Evolutionary conservation across 129 eudicot genomes (phyloP).

Genomic region (Flaveria trinervia): DNA sequence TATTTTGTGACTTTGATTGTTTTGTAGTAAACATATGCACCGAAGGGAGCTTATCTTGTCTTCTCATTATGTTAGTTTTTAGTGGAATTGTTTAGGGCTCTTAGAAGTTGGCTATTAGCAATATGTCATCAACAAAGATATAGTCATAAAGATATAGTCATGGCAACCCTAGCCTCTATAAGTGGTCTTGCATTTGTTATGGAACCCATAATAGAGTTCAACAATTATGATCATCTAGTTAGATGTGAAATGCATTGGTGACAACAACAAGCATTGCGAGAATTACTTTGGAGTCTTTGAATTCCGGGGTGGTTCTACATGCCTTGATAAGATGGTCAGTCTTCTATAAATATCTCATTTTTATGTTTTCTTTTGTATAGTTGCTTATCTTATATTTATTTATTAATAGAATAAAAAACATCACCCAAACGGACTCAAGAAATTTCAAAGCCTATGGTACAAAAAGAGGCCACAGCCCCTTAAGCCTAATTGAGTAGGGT

Average conservation of each 20-base stretch:
- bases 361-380: too few relatives aligned
- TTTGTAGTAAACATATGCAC: not conserved
- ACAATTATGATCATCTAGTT: slow-evolving; percentile 3
- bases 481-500: too few relatives aligned
- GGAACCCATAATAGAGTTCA: too few relatives aligned
- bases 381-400: too few relatives aligned
- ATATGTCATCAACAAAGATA: slow-evolving; percentile 82
- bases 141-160: slow-evolving; percentile 80
- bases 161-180: slow-evolving; percentile 71
- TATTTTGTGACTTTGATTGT: not conserved
- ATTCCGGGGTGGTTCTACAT: slow-evolving; percentile 7
- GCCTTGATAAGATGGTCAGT: too few relatives aligned
- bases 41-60: not conserved
- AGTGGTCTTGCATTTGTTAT: slow-evolving; percentile 38
- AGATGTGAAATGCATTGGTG: slow-evolving; percentile 89
- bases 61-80: not conserved
- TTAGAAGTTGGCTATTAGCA: slow-evolving; percentile 56
- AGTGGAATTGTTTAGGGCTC: slow-evolving; percentile 97
- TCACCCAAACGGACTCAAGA: too few relatives aligned
- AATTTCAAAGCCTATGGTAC: too few relatives aligned
- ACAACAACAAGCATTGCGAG: slow-evolving; percentile 92
- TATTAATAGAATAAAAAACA: too few relatives aligned
- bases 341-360: too few relatives aligned
- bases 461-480: too few relatives aligned
- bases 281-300: slow-evolving; percentile 73